phyloP scores from a whole-genome alignment of 139 green algal species.

The Desmodesmus armatus region DNA sequence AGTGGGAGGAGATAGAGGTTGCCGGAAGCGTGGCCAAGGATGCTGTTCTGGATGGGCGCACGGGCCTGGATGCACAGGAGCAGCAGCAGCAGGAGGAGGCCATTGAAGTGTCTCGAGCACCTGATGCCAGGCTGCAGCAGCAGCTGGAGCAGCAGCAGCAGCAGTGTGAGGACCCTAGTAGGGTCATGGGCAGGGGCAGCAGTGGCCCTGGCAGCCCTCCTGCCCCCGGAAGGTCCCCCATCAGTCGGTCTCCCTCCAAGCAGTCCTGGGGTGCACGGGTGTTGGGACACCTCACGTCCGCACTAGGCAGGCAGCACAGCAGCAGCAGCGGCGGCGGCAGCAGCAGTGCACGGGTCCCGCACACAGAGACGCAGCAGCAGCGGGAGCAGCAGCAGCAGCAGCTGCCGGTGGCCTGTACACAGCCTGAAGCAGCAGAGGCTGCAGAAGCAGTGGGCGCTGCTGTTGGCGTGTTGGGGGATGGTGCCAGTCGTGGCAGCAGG shows the following conservation, averaged over 20 bases:
- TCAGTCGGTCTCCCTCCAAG: too few species aligned
- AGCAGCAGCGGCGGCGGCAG: not conserved
- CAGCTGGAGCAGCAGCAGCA: not conserved
- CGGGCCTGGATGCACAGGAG: not conserved
- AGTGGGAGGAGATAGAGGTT: not conserved
- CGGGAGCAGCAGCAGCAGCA: conserved; percentile 9
- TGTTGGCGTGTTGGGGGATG: too few species aligned
- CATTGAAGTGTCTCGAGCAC: not conserved
- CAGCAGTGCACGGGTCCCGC: not conserved
- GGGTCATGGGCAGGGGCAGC: not conserved
- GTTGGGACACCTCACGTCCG: not conserved
- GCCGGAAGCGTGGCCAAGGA: too few species aligned
- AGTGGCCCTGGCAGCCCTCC: not conserved
- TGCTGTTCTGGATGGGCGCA: too few species aligned
- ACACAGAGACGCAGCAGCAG: not conserved
- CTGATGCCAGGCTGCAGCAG: not conserved
- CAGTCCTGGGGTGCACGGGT: not conserved
- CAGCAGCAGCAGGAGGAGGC: not conserved
- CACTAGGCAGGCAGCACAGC: not conserved
- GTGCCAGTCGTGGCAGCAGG: not conserved
- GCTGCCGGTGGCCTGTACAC: not conserved
- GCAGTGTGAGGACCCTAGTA: too few species aligned
- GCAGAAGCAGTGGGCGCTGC: conserved; percentile 23
- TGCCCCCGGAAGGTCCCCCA: not conserved
- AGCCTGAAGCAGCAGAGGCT: not conserved